phyloP scores from a whole-genome alignment of 345 rosid genomes.

The Carallia brachiata region DNA sequence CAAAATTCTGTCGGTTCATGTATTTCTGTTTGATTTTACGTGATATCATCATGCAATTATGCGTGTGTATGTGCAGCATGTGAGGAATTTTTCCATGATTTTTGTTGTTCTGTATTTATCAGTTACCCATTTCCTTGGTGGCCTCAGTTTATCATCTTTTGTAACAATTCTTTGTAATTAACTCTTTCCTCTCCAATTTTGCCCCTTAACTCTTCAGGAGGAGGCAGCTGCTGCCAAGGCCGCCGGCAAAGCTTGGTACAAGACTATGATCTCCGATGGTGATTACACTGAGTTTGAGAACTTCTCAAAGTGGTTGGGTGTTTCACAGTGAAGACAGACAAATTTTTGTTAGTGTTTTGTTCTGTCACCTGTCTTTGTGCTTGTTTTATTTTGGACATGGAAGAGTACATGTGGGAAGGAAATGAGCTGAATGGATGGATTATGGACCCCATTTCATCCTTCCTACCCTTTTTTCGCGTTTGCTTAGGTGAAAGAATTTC shows the following conservation, averaged over 20 bases:
- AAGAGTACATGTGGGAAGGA: neutral
- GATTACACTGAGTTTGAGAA: conserved; percentile 86
- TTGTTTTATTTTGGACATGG: conserved; percentile 3
- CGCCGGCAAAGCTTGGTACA: conserved; percentile 93
- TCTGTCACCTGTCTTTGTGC: neutral
- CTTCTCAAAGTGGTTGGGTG: conserved; percentile 87
- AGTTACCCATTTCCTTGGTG: no score
- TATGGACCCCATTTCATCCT: neutral
- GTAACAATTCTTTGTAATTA: no score
- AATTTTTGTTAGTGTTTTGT: neutral
- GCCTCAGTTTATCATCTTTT: no score
- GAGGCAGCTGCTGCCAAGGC: conserved; percentile 66
- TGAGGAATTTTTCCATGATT: no score
- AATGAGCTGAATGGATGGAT: neutral
- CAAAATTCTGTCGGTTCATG: no score
- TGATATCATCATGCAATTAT: no score
- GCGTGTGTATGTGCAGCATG: no score
- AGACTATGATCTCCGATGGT: conserved; percentile 88
- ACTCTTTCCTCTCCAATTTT: no score
- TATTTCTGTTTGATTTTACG: no score
- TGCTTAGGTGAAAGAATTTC: conserved; percentile 4
- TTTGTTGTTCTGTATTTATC: no score
- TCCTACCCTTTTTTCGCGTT: neutral
- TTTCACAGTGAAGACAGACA: conserved; percentile 42
- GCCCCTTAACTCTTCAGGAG: conserved; percentile 47